Evolutionary conservation across 208 protist species (phyloP).

Genomic region (Herpetomonas tarakana): DNA sequence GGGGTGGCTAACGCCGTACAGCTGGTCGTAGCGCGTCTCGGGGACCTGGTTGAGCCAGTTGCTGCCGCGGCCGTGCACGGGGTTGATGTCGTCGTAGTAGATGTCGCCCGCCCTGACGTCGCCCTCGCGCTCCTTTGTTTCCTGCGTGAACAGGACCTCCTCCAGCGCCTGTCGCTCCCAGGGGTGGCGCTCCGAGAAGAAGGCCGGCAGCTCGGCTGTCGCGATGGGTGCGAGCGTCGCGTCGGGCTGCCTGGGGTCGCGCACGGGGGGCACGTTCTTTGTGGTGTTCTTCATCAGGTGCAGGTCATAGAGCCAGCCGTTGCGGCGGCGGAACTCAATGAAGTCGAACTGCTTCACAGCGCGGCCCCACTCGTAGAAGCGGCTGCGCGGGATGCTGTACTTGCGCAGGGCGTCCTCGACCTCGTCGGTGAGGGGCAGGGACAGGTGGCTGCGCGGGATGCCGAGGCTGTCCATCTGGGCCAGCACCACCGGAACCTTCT

Average conservation of each 20-base stretch:
- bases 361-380: constrained; percentile 88
- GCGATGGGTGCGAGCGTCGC: constrained; percentile 43
- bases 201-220: constrained; percentile 65
- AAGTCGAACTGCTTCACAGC: constrained; percentile 91
- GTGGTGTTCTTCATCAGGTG: constrained; percentile 75
- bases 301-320: constrained; percentile 89
- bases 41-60: constrained; percentile 89
- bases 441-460: constrained; percentile 78
- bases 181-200: constrained; percentile 68
- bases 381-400: constrained; percentile 63
- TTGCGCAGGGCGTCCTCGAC: constrained; percentile 87
- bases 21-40: constrained; percentile 86
- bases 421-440: constrained; percentile 75
- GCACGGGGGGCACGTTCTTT: constrained; percentile 51
- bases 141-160: constrained; percentile 48
- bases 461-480: constrained; percentile 81
- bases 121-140: constrained; percentile 51
- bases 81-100: constrained; percentile 64
- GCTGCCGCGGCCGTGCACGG: constrained; percentile 71
- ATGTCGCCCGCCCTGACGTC: constrained; percentile 84
- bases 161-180: constrained; percentile 77
- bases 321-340: constrained; percentile 83
- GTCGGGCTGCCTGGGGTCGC: constrained; percentile 63
- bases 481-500: constrained; percentile 84
- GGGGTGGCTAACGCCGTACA: constrained; percentile 82